phyloP scores from a whole-genome alignment of 108 stramenopile genomes.

The Fragilariopsis cylindrus region DNA sequence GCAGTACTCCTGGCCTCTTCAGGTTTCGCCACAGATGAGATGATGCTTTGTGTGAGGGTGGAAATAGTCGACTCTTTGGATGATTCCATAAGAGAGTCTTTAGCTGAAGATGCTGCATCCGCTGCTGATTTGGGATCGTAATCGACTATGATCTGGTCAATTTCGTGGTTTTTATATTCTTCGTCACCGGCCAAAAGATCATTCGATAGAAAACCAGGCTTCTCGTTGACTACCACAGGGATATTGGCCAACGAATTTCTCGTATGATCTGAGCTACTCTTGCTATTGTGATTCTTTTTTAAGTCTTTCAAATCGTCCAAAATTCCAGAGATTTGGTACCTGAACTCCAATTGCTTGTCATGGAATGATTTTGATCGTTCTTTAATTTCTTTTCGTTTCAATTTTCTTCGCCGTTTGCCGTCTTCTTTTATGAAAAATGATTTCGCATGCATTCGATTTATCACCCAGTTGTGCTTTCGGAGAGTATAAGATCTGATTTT shows the following conservation, averaged over 20 bases:
- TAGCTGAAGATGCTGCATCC: neutral
- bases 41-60: conserved; percentile 7
- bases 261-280: conserved; percentile 10
- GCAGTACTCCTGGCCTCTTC: neutral
- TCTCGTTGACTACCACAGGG: neutral
- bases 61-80: conserved; percentile 17
- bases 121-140: neutral
- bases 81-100: conserved; percentile 1
- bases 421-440: conserved; percentile 13
- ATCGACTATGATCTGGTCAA: neutral
- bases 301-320: conserved; percentile 14
- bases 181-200: neutral
- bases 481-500: conserved; percentile 15
- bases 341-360: conserved; percentile 1
- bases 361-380: conserved; percentile 6
- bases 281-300: conserved; percentile 17
- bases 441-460: conserved; percentile 1
- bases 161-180: neutral
- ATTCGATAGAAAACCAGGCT: neutral
- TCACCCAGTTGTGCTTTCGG: conserved; percentile 16
- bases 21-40: neutral
- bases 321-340: conserved; percentile 6
- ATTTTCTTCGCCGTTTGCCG: conserved; percentile 8
- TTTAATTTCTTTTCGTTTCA: conserved; percentile 16
- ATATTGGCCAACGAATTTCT: neutral